Evolutionary conservation across 148 eudicot genomes (phyloP), one percentile per base, ranked within the genome.

Genomic region (Simmondsia chinensis): DNA sequence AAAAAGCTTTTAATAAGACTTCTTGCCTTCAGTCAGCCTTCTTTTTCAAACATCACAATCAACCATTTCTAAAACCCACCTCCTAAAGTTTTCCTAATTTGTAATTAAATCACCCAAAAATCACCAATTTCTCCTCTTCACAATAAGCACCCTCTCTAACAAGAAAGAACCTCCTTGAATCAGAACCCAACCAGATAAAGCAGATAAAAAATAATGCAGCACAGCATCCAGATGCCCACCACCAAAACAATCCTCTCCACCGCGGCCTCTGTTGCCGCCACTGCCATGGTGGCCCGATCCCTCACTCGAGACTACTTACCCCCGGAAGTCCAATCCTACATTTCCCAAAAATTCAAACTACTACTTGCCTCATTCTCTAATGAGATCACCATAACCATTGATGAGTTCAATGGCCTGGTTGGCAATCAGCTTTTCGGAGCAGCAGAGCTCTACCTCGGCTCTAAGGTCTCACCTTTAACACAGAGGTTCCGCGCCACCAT

Each of bases 401-500:
- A 79, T 4, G 80, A 79, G 11, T 70, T 40, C 38, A 57, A 70
- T 9, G 81, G 79, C 28, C 50, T 79, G 14, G 46, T 69, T 1
- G 63, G 71, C 2, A 79, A 83, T 33, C 70, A 76, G 18, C 39
- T 83, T 39, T 76, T 76, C 47, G 57, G 63, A 0, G 60, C 87
- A 1, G 71, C 80, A 20, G 57, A 57, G 13, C 9, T 52, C 5
- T 79, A 76, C 61, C 29, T 79, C 20, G 75, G 70, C 49, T 20
- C 65, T 20, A 64, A 70, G 47, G 9, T 73, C 1, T 52, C 79
- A 0, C 61, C 76, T 1, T 39, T 60, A 0, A 59, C 75, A 0
- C 33, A 39, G 12, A 47, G 78, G 3, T 57, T 83, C 58, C 75
- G 48, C 34, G 79, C 69, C 2, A 42, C 15, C 39, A 68, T 59